Conservation (phyloP, 345 rosid species). For the Camelina laxa region DNA sequence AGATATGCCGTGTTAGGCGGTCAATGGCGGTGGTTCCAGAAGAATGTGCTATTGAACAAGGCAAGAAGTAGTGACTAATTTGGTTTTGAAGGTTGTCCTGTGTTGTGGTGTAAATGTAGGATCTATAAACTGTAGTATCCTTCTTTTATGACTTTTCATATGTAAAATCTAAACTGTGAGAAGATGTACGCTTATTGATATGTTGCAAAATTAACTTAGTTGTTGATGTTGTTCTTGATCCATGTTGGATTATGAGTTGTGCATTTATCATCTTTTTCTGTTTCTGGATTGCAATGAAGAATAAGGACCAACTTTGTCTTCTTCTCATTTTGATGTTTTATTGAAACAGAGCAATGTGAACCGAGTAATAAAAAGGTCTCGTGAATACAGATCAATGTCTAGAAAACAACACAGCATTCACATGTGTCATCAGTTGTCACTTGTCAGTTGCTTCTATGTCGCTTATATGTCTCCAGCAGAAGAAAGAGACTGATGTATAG, state of each 20-base stretch:
- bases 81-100: conserved; percentile 33
- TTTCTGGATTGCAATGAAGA: conserved; percentile 4
- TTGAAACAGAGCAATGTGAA: conserved; percentile 33
- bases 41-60: conserved; percentile 60
- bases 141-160: conserved; percentile 40
- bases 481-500: background rate
- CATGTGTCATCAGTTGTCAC: conserved; percentile 20
- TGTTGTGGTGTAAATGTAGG: conserved; percentile 61
- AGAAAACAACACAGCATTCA: conserved; percentile 20
- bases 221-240: background rate
- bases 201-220: conserved; percentile 4
- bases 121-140: conserved; percentile 26
- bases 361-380: background rate
- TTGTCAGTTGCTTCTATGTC: conserved; percentile 25
- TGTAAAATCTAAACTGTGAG: conserved; percentile 43
- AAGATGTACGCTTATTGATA: conserved; percentile 34
- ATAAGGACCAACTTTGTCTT: conserved; percentile 37
- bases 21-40: conserved; percentile 71
- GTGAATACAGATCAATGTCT: conserved; percentile 27
- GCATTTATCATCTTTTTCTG: conserved; percentile 13
- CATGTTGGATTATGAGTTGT: background rate
- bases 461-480: background rate
- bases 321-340: conserved; percentile 25
- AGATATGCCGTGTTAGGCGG: conserved; percentile 60
- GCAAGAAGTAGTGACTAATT: conserved; percentile 49